Base-by-base conservation (phyloP, 1,139 yeast species). In the Taiozyma sp. region DNA sequence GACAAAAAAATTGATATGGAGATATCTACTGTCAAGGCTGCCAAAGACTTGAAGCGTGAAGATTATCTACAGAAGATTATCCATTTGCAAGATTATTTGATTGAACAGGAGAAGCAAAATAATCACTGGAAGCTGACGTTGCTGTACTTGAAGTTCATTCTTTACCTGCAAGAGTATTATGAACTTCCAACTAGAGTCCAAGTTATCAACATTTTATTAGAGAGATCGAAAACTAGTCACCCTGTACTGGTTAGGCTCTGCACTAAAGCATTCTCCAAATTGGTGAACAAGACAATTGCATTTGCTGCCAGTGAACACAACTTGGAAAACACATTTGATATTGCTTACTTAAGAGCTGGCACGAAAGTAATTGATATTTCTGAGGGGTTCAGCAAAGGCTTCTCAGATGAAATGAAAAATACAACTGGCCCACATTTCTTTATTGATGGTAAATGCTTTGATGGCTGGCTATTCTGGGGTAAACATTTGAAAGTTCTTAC, bases 391-490 rank as follows among this genome's bases (percentile, higher is more conserved):
- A 68, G 65, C 5, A 64, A 68, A 0, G 56, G 56, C 2, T 88
- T 86, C 74, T 63, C 68, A 44, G 53, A 64, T 4, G 95, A 88
- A 59, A 69, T 86, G 72, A 62, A 63, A n/a, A 79, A 80, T 57
- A 64, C 72, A 21, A 68, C 69, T 0, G 55, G 68, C 35, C 85
- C 89, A 1, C 62, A 63, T 1, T 85, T 72, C 60, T 85, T 69
- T 57, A 70, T 85, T 55, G 93, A 86, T 61, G 74, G 75, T 34
- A 78, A 76, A 50, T 71, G 77, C 3, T 74, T 72, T 62, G 68
- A 71, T 13, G 96, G 97, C 0, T 88, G 95, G 85, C 68, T 88
- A 19, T 84, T 85, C 47, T 89, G 97, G 96, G 88, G 85, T 19
- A 69, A 78, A 11, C 56, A 68, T 0, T 64, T 88, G 68, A 64